Evolutionary conservation across 140 eudicot genomes (phyloP), one percentile per base, ranked within the genome.

Genomic region (Stevia rebaudiana): DNA sequence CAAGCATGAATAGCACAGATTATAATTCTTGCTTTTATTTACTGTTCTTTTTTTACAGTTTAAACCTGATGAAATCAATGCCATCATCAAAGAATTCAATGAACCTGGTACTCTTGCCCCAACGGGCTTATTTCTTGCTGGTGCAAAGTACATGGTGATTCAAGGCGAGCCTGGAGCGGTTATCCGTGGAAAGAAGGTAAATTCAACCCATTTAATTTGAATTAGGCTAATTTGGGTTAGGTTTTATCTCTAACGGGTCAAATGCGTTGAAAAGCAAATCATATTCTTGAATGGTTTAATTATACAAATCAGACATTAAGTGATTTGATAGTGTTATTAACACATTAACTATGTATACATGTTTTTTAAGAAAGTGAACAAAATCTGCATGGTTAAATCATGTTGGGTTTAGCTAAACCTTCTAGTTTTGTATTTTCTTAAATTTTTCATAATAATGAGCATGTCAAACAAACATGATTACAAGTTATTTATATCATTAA

Each of bases 121-220:
- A 9, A 71, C 81, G 5, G 82, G 82, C 16, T 31, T 76, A 50
- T 78, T 71, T 49, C 72, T 80, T 1, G 76, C 41, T 1, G 74
- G 70, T 41, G 68, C 61, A 41, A 80, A 80, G 70, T 80, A 80
- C 79, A 80, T 80, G 85, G 85, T 76, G 28, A 76, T 80, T 62
- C 82, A 80, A 71, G 85, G 82, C 11, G 85, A 80, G 66, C 67
- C 85, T 60, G 77, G 77, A 47, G 81, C 81, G 41, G 82, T 80
- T 18, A 76, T 80, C 23, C 81, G 85, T 48, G 85, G 82, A 16
- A 80, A 80, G 68, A 80, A 80, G 85, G 85, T 76, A 67, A 56
- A 6, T 11, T 60, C 10, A 37, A 60, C 19, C 49, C 6, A 11
- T 17, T 11, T 37, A 39, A n/a, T n/a, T n/a, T n/a, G n/a, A n/a